phyloP scores from a whole-genome alignment of 768 basidiomycete species.

The Panus rudis region DNA sequence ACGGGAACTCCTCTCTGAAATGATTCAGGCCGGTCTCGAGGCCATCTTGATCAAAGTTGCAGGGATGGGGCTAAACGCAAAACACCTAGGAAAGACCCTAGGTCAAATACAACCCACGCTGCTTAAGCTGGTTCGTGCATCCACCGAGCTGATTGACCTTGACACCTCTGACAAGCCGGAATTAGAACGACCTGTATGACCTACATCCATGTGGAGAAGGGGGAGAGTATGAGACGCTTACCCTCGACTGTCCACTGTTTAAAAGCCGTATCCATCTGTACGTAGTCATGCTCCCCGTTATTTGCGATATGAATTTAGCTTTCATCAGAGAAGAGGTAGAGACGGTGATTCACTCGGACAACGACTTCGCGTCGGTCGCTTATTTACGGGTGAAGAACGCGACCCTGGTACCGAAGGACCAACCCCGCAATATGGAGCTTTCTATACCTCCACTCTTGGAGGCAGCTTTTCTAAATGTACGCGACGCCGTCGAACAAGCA shows the following conservation, averaged over 20 bases:
- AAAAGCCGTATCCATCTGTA: constrained; percentile 68
- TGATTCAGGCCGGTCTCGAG: constrained; percentile 74
- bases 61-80: constrained; percentile 76
- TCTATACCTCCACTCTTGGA: constrained; percentile 50
- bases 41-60: constrained; percentile 93
- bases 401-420: constrained; percentile 49
- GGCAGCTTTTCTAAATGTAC: constrained; percentile 25
- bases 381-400: constrained; percentile 78
- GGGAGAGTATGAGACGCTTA: constrained; percentile 95
- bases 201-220: constrained; percentile 96
- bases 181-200: constrained; percentile 79
- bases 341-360: constrained; percentile 72
- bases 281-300: constrained; percentile 16
- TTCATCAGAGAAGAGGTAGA: constrained; percentile 52
- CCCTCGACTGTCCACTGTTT: constrained; percentile 85
- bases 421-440: constrained; percentile 13
- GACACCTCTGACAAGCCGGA: not conserved
- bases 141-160: not conserved
- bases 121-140: constrained; percentile 52
- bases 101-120: constrained; percentile 69
- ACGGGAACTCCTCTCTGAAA: constrained; percentile 74
- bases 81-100: constrained; percentile 76
- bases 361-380: constrained; percentile 84
- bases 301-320: not conserved
- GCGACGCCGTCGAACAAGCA: constrained; percentile 3